Evolutionary conservation across 768 basidiomycete species (phyloP).

Genomic region (Calocybe cyanea): DNA sequence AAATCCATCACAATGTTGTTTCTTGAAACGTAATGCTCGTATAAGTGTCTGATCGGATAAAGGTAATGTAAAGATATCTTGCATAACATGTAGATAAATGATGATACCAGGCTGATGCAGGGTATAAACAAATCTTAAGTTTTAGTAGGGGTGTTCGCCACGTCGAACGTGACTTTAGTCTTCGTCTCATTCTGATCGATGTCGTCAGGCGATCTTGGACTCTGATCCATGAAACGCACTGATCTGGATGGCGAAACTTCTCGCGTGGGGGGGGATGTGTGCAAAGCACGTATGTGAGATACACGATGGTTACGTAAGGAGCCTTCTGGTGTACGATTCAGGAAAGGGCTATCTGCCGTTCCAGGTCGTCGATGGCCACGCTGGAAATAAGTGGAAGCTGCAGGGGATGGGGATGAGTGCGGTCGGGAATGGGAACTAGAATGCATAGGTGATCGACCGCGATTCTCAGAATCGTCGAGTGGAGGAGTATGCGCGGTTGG

Average conservation of each 20-base stretch:
- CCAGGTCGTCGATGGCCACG: slow-evolving; percentile 8
- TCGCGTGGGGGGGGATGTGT: slow-evolving; percentile 28
- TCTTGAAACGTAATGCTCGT: too few relatives aligned
- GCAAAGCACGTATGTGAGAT: slow-evolving; percentile 27
- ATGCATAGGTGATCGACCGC: slow-evolving; percentile 7
- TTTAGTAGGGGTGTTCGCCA: not conserved
- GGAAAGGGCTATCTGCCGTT: slow-evolving; percentile 8
- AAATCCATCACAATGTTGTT: too few relatives aligned
- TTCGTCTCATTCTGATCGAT: slow-evolving; percentile 6
- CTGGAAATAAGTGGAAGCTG: not conserved
- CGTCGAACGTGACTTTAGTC: slow-evolving; percentile 9
- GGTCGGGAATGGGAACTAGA: slow-evolving; percentile 1
- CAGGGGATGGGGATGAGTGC: not conserved
- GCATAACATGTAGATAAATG: not conserved
- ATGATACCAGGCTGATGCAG: too few relatives aligned
- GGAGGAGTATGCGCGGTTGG: slow-evolving; percentile 8
- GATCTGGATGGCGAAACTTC: slow-evolving; percentile 44
- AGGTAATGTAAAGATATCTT: not conserved
- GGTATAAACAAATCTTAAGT: too few relatives aligned
- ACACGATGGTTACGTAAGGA: slow-evolving; percentile 27
- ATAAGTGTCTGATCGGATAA: too few relatives aligned
- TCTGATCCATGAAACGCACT: slow-evolving; percentile 35
- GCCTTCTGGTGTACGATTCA: slow-evolving; percentile 23
- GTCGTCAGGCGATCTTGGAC: not conserved
- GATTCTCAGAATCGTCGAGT: slow-evolving; percentile 4